phyloP scores from a whole-genome alignment of 352 stramenopile genomes.

The Globisporangium sylvaticum region DNA sequence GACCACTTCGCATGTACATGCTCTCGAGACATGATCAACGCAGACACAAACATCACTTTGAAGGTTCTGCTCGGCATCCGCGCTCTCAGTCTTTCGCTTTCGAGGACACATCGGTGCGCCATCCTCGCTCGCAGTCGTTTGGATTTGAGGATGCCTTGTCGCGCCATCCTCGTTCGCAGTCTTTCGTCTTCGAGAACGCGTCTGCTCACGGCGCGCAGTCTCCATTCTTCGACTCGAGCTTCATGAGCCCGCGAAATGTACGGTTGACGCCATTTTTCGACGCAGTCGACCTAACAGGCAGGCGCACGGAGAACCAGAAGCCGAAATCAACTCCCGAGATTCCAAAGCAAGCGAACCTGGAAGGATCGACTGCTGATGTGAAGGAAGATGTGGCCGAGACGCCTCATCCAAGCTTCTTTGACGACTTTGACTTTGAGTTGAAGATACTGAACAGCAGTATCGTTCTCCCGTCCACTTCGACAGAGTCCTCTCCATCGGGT shows the following conservation, averaged over 20 bases:
- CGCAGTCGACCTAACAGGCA: constrained; percentile 37
- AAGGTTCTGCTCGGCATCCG: not conserved
- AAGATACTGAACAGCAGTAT: constrained; percentile 18
- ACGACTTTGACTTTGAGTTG: constrained; percentile 25
- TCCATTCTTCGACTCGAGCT: constrained; percentile 14
- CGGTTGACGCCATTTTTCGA: constrained; percentile 64
- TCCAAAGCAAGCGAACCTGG: not conserved
- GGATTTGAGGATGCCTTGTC: constrained; percentile 7
- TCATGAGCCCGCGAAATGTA: constrained; percentile 18
- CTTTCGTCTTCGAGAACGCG: constrained; percentile 15
- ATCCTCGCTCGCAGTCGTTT: constrained; percentile 12
- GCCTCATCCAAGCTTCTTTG: constrained; percentile 6
- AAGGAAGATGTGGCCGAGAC: not conserved
- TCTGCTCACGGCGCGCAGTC: constrained; percentile 10
- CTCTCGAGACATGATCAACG: constrained; percentile 1
- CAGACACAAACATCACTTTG: constrained; percentile 2
- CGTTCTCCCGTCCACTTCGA: constrained; percentile 11
- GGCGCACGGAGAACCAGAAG: constrained; percentile 6
- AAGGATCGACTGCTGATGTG: not conserved
- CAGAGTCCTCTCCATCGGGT: not conserved
- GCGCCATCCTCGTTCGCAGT: constrained; percentile 16
- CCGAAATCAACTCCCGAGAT: not conserved
- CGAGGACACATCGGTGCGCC: not conserved
- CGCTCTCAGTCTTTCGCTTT: constrained; percentile 14
- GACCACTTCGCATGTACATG: constrained; percentile 44